Base-by-base conservation (phyloP, 768 basidiomycete genomes). In the Russula vinacea region DNA sequence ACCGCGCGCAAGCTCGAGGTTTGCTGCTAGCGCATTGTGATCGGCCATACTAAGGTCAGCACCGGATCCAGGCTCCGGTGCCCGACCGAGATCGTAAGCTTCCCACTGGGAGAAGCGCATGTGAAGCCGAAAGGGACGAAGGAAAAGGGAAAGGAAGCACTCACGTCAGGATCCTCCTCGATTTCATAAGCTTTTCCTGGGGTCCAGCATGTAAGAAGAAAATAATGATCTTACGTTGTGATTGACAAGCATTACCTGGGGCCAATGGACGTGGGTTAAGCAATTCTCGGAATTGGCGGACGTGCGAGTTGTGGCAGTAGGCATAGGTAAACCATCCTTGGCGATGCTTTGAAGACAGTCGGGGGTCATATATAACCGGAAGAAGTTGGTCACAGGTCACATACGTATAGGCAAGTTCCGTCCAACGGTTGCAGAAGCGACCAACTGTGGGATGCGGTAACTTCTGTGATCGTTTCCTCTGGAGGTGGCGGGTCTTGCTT, bases 311-410 rank as follows among this genome's bases (percentile, higher is more conserved):
- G 78, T 99, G 94, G 78, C 96, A 94, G 75, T 91, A 97, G 55
- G 92, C 88, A 77, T 98, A 98, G 42, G 94, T 98, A 79, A 98
- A 98, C 94, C 94, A 97, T 44, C 88, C 85, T 79, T 93, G 90
- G 69, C 85, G 85, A 73, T 88, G 86, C 88, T 93, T 77, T 67
- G 59, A 62, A n/a, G 32, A 6, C 33, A 8, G 49, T 45, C 2
- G 58, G 55, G 29, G 29, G 29, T 29, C 53, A n/a, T 39, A 64
- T 40, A 56, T 60, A 51, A 58, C 61, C 54, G 6, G 29, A 60
- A 62, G 26, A 58, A 69, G 72, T 71, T 68, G 72, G 72, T 72
- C 70, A 66, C 68, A 68, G 71, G 70, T 64, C 70, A 80, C 89
- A 73, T 78, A 93, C 92, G 76, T 93, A 94, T 75, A 94, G 83